Percentiles rank a stretch among this genome's conserved stretches.
Evolutionary conservation across 1,139 yeast species (phyloP).

Genomic region (Lodderomyces orthopsilosis): DNA sequence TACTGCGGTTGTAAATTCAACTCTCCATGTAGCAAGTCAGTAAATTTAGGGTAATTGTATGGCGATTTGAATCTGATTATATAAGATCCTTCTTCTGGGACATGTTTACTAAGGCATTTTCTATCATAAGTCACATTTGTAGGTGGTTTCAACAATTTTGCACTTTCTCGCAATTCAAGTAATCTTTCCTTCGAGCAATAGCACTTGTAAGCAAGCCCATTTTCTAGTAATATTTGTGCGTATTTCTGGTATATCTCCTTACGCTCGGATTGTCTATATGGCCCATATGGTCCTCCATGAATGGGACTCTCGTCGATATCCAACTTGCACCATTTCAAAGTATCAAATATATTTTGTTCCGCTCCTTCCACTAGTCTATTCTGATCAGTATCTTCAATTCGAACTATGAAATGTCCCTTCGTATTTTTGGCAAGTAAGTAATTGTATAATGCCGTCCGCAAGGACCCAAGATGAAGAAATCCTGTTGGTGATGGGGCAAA

Average conservation of each 20-base stretch:
- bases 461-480: conserved; percentile 81
- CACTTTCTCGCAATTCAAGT: conserved; percentile 63
- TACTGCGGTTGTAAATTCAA: conserved; percentile 78
- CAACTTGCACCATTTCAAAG: conserved; percentile 76
- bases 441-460: conserved; percentile 90
- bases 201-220: conserved; percentile 81
- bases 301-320: conserved; percentile 79
- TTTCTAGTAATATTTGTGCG: conserved; percentile 52
- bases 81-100: conserved; percentile 23
- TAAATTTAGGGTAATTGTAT: conserved; percentile 57
- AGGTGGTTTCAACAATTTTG: conserved; percentile 75
- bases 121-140: conserved; percentile 92
- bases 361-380: conserved; percentile 77
- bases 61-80: conserved; percentile 73
- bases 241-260: conserved; percentile 59
- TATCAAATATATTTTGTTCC: conserved; percentile 72
- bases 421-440: conserved; percentile 78
- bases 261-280: conserved; percentile 84
- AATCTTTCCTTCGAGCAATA: conserved; percentile 83
- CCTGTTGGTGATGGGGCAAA: conserved; percentile 99
- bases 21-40: conserved; percentile 74
- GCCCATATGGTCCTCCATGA: conserved; percentile 65
- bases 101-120: conserved; percentile 49
- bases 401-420: conserved; percentile 72
- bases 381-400: conserved; percentile 92